Conservation (phyloP, 805 yeast genomes). For the Pichia scutulata region DNA sequence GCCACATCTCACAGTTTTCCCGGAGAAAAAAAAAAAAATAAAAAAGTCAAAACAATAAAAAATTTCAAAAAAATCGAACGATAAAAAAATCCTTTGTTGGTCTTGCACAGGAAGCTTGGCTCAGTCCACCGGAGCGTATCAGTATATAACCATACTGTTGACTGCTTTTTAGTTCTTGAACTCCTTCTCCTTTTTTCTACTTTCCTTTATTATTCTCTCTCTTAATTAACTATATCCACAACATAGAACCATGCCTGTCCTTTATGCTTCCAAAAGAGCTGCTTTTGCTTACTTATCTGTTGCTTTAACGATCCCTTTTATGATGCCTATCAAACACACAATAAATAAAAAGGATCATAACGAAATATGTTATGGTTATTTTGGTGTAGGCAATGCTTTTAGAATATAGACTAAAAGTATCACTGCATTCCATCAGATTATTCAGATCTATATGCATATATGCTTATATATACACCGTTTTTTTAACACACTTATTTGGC, state of each 20-base stretch:
- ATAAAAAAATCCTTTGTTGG: too few species aligned
- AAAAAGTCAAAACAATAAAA: too few species aligned
- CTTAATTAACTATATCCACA: too few species aligned
- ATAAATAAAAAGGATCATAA: constrained; percentile 13
- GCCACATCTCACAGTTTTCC: neutral
- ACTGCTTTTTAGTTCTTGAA: neutral
- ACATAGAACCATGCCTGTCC: neutral
- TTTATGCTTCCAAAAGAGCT: constrained; percentile 12
- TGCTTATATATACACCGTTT: neutral
- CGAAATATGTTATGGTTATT: constrained; percentile 20
- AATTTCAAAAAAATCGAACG: neutral
- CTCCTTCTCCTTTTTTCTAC: neutral
- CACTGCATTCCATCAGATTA: neutral
- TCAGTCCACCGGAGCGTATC: too few species aligned
- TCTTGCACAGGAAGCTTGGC: too few species aligned
- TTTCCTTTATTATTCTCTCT: neutral
- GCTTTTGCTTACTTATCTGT: constrained; percentile 27
- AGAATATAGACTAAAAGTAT: constrained; percentile 18
- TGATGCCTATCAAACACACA: constrained; percentile 27
- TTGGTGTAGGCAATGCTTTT: constrained; percentile 26
- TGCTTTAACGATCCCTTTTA: constrained; percentile 30
- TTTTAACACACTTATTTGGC: neutral
- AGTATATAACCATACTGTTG: neutral
- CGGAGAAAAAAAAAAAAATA: neutral
- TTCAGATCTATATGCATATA: neutral